Evolutionary conservation across 2,329 filamentous ascomycete genomes (phyloP).

Genomic region (Emmonsiellopsis sp.): DNA sequence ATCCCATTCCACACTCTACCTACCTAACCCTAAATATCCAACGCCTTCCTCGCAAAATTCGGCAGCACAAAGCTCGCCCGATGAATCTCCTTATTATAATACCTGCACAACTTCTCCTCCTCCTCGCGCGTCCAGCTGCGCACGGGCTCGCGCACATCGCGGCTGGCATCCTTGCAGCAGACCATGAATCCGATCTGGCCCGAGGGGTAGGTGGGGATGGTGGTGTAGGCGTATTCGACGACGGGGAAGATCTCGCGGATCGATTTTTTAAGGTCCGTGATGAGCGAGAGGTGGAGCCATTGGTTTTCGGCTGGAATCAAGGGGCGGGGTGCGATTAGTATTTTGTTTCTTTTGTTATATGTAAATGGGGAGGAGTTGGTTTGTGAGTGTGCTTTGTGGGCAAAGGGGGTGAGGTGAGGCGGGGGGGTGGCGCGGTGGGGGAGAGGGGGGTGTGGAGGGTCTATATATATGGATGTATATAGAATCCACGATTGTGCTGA

Average conservation of each 20-base stretch:
- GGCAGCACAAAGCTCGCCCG: constrained; percentile 88
- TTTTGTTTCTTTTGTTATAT: not conserved
- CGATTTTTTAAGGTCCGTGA: constrained; percentile 89
- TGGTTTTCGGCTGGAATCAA: constrained; percentile 77
- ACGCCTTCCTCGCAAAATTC: constrained; percentile 76
- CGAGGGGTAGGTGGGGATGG: constrained; percentile 96
- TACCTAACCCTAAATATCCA: constrained; percentile 23
- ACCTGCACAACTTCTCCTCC: constrained; percentile 85
- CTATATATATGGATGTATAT: not conserved
- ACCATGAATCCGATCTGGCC: constrained; percentile 99
- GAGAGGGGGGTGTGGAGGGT: constrained; percentile 5
- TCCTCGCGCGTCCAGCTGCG: constrained; percentile 76
- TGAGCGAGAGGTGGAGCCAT: constrained; percentile 94
- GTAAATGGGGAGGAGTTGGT: not conserved
- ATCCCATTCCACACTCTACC: not conserved
- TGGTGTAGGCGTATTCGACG: constrained; percentile 96
- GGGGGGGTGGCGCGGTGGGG: not conserved
- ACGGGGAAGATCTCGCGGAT: constrained; percentile 96
- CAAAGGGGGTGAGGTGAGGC: not conserved
- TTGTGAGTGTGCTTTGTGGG: not conserved
- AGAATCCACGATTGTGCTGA: not conserved
- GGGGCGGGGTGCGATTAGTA: constrained; percentile 12
- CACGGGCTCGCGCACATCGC: constrained; percentile 76
- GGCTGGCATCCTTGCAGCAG: constrained; percentile 85
- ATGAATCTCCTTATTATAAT: constrained; percentile 97